Base-by-base conservation (phyloP, 441 rosid genomes). In the Francoa sonchifolia region DNA sequence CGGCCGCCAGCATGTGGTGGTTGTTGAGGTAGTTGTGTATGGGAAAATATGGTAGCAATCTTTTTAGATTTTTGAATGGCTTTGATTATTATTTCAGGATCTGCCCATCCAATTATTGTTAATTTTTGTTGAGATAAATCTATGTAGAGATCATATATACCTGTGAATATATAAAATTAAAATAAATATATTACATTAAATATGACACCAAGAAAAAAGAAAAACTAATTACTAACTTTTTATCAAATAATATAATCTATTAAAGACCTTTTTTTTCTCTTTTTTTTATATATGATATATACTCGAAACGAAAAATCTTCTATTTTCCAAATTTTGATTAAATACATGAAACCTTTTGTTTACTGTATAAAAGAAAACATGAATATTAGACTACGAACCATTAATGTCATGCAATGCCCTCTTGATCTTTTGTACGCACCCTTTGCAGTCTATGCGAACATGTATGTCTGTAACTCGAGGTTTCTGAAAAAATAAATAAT, bases 371-470 rank as follows among this genome's bases (percentile, higher is more conserved):
- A 2, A 0, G 19, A 8, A 19, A 5, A 19, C 4, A 16, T 0
- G 35, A 15, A n/a, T n/a, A n/a, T 29, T 11, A 8, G 28, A 5
- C 4, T 42, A 32, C 68, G 66, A 47, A 66, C 92, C 92, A 2
- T 61, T 63, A 44, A 81, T 68, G 52, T 81, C 77, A 29, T 74
- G 67, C 2, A 77, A 46, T 0, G 81, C 79, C 58, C 63, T 81
- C 70, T 73, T 81, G 56, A 81, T 74, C 76, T 81, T 81, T 63
- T 77, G 92, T 6, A 81, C 77, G 1, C 86, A 81, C 7, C 86
- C 92, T 1, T 77, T 74, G 33, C 92, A 81, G 74, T 81, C 86
- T 67, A 81, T 71, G 34, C 83, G 78, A 77, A 81, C 83, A 17
- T 70, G 63, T 35, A 81, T 63, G 68, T 81, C 86, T 0, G 74